Evolutionary conservation across 2,329 filamentous ascomycete genomes (phyloP).

Genomic region (Aureobasidium sp.): DNA sequence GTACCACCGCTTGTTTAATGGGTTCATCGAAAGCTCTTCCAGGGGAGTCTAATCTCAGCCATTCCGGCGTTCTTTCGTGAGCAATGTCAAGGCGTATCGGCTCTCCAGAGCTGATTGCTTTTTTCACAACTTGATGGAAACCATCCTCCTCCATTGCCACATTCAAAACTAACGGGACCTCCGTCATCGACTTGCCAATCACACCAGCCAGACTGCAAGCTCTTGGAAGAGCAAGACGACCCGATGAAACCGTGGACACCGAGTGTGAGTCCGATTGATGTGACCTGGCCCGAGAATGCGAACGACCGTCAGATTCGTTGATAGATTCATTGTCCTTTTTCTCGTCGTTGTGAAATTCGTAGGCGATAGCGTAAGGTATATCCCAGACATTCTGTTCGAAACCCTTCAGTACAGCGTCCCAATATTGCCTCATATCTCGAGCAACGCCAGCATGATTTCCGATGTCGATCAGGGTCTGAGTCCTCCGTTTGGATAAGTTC

Average conservation of each 20-base stretch:
- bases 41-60: background rate
- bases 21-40: conserved; percentile 27
- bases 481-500: conserved; percentile 9
- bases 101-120: conserved; percentile 8
- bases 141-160: background rate
- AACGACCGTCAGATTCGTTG: background rate
- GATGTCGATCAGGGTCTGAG: conserved; percentile 11
- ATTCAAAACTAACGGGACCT: background rate
- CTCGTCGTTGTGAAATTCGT: conserved; percentile 12
- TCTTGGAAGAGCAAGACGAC: conserved; percentile 5
- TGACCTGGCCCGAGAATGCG: background rate
- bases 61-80: conserved; percentile 4
- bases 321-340: conserved; percentile 11
- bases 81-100: background rate
- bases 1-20: conserved; percentile 26
- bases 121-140: conserved; percentile 5
- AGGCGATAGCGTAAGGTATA: conserved; percentile 15
- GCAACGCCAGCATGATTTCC: conserved; percentile 3
- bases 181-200: conserved; percentile 1
- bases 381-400: conserved; percentile 17
- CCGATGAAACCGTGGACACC: background rate
- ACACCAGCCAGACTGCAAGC: conserved; percentile 12
- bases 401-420: conserved; percentile 9
- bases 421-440: conserved; percentile 8
- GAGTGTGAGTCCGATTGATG: background rate